These are phyloP conservation scores for Saturnispora dispora DNA, from an alignment of 805 yeast species.

Conservation along the genomic window DNA sequence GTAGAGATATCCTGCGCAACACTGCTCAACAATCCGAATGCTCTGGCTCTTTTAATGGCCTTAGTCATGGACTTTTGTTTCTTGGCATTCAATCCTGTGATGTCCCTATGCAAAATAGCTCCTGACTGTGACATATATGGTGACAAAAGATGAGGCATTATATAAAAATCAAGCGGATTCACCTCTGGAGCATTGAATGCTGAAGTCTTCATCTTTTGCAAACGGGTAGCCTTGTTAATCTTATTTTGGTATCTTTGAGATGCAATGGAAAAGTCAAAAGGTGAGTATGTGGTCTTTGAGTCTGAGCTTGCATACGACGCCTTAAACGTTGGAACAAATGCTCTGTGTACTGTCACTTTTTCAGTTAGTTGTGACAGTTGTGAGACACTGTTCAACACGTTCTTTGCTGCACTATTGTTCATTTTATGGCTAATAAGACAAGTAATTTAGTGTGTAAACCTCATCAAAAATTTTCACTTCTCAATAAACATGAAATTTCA, in stretches of 20 bases:
- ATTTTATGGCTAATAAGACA: not conserved
- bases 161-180: conserved; percentile 62
- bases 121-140: conserved; percentile 64
- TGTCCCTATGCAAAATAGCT: conserved; percentile 61
- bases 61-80: conserved; percentile 66
- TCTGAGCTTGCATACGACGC: conserved; percentile 17
- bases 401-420: conserved; percentile 2
- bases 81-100: conserved; percentile 54
- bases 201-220: conserved; percentile 22
- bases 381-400: conserved; percentile 6
- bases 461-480: not conserved
- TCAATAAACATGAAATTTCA: not conserved
- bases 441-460: not conserved
- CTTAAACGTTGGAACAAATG: conserved; percentile 33
- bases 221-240: conserved; percentile 10
- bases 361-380: conserved; percentile 5
- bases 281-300: conserved; percentile 52
- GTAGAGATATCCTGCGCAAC: conserved; percentile 54
- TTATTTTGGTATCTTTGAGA: conserved; percentile 43
- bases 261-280: conserved; percentile 68
- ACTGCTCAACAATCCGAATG: conserved; percentile 68
- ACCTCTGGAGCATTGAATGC: conserved; percentile 35
- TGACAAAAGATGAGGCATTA: conserved; percentile 62
- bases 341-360: conserved; percentile 15
- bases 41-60: conserved; percentile 73